Evolutionary conservation across 352 stramenopile species (phyloP).

Genomic region (Phytopythium montanum): DNA sequence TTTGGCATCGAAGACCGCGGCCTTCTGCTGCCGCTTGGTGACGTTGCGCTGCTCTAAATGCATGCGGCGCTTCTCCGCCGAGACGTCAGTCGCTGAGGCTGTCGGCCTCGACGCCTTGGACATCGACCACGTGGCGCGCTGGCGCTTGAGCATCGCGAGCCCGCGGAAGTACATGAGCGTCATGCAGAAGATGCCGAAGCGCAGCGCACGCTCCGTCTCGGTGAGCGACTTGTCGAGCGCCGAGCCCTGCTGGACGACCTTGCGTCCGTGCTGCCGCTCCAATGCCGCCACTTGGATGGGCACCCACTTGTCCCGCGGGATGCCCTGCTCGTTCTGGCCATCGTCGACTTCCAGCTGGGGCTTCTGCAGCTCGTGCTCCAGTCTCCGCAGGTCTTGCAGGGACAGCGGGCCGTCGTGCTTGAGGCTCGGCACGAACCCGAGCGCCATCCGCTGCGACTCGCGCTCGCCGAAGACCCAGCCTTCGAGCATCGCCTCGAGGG

Average conservation of each 20-base stretch:
- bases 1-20: conserved; percentile 45
- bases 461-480: conserved; percentile 95
- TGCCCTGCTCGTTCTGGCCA: conserved; percentile 27
- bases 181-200: conserved; percentile 95
- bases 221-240: conserved; percentile 59
- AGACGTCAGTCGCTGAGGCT: neutral
- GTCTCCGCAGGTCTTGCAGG: conserved; percentile 59
- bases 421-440: conserved; percentile 83
- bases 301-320: conserved; percentile 66
- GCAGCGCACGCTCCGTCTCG: conserved; percentile 92
- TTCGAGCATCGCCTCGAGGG: conserved; percentile 95
- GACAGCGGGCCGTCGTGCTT: conserved; percentile 75
- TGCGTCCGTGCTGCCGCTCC: conserved; percentile 40
- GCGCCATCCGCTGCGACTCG: conserved; percentile 62
- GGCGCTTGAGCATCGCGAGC: conserved; percentile 82
- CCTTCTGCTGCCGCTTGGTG: conserved; percentile 29
- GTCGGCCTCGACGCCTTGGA: conserved; percentile 16
- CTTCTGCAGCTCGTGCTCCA: conserved; percentile 46
- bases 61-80: conserved; percentile 44
- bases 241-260: conserved; percentile 67
- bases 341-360: neutral
- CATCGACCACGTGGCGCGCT: conserved; percentile 77
- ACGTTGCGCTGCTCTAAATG: conserved; percentile 48
- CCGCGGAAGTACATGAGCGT: conserved; percentile 96
- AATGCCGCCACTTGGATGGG: conserved; percentile 70